phyloP scores from a whole-genome alignment of 345 rosid species.

The Pistacia vera region DNA sequence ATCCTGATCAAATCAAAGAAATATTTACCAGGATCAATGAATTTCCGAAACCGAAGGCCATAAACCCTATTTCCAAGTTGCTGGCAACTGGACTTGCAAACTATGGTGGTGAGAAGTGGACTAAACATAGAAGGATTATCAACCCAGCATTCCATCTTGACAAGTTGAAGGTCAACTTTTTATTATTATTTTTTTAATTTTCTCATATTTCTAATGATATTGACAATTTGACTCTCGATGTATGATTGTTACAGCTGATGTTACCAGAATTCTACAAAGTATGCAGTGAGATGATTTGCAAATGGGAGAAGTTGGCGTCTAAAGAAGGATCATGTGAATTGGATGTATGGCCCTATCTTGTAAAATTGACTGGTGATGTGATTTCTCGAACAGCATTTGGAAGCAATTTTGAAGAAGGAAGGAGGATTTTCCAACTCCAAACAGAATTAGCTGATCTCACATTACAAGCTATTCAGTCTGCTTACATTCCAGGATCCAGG shows the following conservation, averaged over 20 bases:
- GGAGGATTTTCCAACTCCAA: slow-evolving; percentile 34
- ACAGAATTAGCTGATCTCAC: slow-evolving; percentile 25
- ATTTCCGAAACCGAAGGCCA: slow-evolving; percentile 25
- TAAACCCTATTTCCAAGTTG: slow-evolving; percentile 28
- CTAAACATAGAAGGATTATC: slow-evolving; percentile 45
- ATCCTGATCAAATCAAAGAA: slow-evolving; percentile 43
- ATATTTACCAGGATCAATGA: slow-evolving; percentile 34
- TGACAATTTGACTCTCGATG: not conserved
- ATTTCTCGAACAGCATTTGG: slow-evolving; percentile 52
- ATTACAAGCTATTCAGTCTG: slow-evolving; percentile 14
- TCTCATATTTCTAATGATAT: not conserved
- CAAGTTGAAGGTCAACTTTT: slow-evolving; percentile 45
- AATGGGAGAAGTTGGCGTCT: slow-evolving; percentile 31
- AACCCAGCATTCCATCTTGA: slow-evolving; percentile 54
- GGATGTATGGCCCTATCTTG: slow-evolving; percentile 42
- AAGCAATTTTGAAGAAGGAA: slow-evolving; percentile 42
- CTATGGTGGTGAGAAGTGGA: slow-evolving; percentile 50
- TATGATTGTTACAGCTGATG: not conserved
- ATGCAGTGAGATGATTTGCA: slow-evolving; percentile 27
- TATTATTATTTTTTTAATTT: not conserved
- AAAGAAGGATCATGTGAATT: slow-evolving; percentile 30
- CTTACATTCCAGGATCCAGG: slow-evolving; percentile 41
- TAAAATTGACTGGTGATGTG: slow-evolving; percentile 36
- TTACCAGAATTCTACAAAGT: slow-evolving; percentile 30
- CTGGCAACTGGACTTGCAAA: slow-evolving; percentile 36